Base-by-base conservation (phyloP, 2,329 filamentous ascomycete genomes). In the Periconia sp. region DNA sequence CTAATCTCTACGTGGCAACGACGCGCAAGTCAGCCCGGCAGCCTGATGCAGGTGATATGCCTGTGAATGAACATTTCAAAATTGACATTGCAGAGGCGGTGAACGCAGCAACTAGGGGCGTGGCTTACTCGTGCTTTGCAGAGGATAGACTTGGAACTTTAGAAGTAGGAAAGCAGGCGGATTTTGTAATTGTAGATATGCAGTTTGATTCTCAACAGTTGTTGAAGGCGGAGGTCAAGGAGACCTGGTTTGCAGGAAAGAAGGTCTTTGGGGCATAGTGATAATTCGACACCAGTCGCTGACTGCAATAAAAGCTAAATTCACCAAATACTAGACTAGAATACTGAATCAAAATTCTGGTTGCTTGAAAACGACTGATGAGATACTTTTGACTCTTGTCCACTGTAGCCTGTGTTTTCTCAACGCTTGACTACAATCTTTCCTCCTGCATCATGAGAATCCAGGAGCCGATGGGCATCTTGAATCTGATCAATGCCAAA, bases 1-100 rank as follows among this genome's bases (percentile, higher is more conserved):
- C 71, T 3, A 85, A 85, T 45, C 50, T 84, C 5, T 84, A 84
- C 56, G 74, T 82, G 3, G 82, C 80, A 0, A 80, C 81, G 2
- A 85, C 81, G 15, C 70, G 83, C 26, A 73, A 72, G 29, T 82
- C 79, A 1, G 80, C 79, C 6, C 66, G 78, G 4, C 75, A 83
- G 50, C 76, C 75, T 0, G 65, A 63, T 16, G 63, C 54, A 2
- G 53, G 39, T 1, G 60, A 71, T 24, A 67, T 66, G 4, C 68
- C 70, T 0, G 73, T 82, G 0, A 84, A 84, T 50, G 71, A 71
- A 3, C 66, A 81, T 17, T 83, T 81, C 56, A 74, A 73, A 4
- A 63, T 85, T 12, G 76, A 74, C 1, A 50, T 85, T 29, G 76
- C 72, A 28, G 76, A 83, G 53, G 78, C 80, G 0, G 65, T 85